Evolutionary conservation across 805 yeast genomes (phyloP).

Genomic region (Cyberlindnera veronae): DNA sequence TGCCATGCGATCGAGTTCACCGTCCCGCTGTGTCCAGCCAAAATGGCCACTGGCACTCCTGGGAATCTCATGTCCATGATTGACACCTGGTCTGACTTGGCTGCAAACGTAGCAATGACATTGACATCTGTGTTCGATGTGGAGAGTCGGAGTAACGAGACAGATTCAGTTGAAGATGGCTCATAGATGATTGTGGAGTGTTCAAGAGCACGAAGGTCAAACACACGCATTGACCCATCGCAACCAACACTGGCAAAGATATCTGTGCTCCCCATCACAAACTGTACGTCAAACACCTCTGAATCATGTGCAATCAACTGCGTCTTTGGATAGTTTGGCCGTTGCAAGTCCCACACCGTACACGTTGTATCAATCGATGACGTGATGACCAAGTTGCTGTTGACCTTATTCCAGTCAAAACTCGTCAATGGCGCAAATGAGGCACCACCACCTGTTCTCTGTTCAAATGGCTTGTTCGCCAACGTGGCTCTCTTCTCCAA

Average conservation of each 20-base stretch:
- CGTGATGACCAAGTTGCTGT: constrained; percentile 70
- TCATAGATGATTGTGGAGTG: constrained; percentile 95
- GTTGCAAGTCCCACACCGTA: constrained; percentile 86
- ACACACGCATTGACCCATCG: constrained; percentile 91
- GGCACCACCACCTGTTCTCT: constrained; percentile 2
- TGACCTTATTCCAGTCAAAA: constrained; percentile 85
- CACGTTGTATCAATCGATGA: constrained; percentile 95
- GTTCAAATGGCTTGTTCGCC: constrained; percentile 24
- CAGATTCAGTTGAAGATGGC: constrained; percentile 38
- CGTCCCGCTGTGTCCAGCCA: constrained; percentile 64
- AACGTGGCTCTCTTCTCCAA: constrained; percentile 40
- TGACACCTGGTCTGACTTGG: constrained; percentile 59
- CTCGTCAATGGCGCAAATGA: constrained; percentile 84
- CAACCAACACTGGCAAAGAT: constrained; percentile 91
- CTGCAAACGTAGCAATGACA: constrained; percentile 78
- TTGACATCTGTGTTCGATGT: constrained; percentile 80
- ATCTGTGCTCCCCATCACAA: constrained; percentile 66
- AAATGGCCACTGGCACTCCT: constrained; percentile 68
- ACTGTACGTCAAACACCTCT: constrained; percentile 91
- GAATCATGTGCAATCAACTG: constrained; percentile 95
- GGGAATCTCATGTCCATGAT: constrained; percentile 86
- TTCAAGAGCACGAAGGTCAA: constrained; percentile 83
- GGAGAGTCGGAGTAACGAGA: constrained; percentile 64
- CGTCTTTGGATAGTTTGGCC: constrained; percentile 70
- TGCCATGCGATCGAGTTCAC: constrained; percentile 84